Conservation (phyloP, 768 basidiomycete species). For the Serpula lacrymans region DNA sequence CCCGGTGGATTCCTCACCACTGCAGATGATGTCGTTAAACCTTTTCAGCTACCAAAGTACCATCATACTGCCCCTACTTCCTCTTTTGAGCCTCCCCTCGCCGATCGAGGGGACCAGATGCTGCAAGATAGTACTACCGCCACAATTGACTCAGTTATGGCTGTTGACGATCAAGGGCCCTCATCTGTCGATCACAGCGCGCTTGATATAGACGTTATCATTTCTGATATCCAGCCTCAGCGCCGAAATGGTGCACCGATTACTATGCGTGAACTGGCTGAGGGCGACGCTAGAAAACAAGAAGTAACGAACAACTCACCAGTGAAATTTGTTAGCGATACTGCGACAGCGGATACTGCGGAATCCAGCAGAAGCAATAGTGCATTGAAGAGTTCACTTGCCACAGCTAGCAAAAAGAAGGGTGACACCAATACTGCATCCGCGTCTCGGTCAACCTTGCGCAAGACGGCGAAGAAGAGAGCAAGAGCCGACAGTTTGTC, state of each 20-base stretch:
- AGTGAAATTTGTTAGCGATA: no score
- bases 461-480: conserved; percentile 18
- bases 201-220: conserved; percentile 14
- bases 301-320: no score
- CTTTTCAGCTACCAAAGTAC: conserved; percentile 67
- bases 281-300: conserved; percentile 28
- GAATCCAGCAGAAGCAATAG: no score
- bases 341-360: no score
- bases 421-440: conserved; percentile 10
- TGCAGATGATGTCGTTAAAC: conserved; percentile 70
- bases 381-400: conserved; percentile 13
- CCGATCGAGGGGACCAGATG: conserved; percentile 27
- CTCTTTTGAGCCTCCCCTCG: conserved; percentile 15
- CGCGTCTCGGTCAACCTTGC: conserved; percentile 4
- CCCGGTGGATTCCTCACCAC: conserved; percentile 63
- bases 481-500: conserved; percentile 19
- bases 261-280: conserved; percentile 66
- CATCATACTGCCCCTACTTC: conserved; percentile 23
- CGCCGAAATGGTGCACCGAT: conserved; percentile 36
- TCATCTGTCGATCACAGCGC: conserved; percentile 16
- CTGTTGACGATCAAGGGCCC: conserved; percentile 10
- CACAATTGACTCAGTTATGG: background rate
- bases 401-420: conserved; percentile 4
- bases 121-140: conserved; percentile 6
- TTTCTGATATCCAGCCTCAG: conserved; percentile 2